Evolutionary conservation across 805 yeast genomes (phyloP), one percentile per base, ranked within the genome.

Genomic region (Saccharomycopsis lassenensis): DNA sequence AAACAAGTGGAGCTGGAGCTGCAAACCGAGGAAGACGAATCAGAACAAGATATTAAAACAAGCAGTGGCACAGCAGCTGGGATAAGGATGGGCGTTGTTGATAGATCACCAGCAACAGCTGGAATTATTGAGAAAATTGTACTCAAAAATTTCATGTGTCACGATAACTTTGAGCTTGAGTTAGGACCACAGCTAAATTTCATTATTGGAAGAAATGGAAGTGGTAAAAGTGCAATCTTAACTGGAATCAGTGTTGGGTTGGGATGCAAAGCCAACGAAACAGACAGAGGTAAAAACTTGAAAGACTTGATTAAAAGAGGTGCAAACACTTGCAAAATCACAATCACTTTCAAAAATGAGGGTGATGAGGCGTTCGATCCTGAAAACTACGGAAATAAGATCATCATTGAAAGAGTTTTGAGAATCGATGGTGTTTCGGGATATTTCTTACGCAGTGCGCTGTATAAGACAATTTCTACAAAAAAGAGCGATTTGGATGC

Each of bases 201-300:
- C 51, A 83, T 87, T 39, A 78, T 83, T 26, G 97, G 97, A 15
- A 66, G 79, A 39, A 87, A 87, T 51, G 97, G 97, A 2, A 75
- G 87, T 25, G 97, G 97, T 21, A 87, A 87, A 52, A 72, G 84
- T 52, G 94, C 96, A 1, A 69, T 87, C 14, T 59, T 87, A 40
- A 85, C 95, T 0, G 95, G 94, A 1, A 74, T 87, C 1, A 74
- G 87, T 5, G 77, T 85, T 4, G 89, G 94, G 2, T 57, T 89
- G 2, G 96, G 96, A 15, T 91, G 93, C 1, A 79, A 77, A 48
- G 95, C 96, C 1, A 64, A 76, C 15, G 84, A 76, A 33, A 89
- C 98, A 0, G 82, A 79, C 50, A 70, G 99, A 54, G 96, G 94
- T 5, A 61, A 72, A 11, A 69, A 77, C 7, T 60, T 84, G 32